phyloP scores from a whole-genome alignment of 2,329 filamentous ascomycete species.

The Diaporthe citriasiana region DNA sequence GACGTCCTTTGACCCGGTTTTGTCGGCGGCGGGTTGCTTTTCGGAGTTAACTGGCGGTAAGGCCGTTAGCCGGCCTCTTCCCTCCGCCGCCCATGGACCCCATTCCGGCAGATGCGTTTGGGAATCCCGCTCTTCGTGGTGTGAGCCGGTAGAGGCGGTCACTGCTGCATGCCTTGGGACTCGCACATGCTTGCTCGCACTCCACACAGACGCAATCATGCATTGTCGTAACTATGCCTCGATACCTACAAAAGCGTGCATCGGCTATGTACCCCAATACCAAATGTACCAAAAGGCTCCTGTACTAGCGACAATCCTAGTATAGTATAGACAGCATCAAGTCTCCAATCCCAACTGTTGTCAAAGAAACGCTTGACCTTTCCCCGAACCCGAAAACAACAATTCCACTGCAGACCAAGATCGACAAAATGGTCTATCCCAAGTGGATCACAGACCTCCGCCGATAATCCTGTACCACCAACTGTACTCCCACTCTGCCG shows the following conservation, averaged over 20 bases:
- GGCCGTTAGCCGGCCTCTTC: background rate
- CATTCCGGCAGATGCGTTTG: background rate
- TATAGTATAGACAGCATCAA: background rate
- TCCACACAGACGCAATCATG: slow-evolving; percentile 7
- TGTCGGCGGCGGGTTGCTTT: background rate
- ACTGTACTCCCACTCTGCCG: background rate
- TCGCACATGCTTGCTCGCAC: background rate
- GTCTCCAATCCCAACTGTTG: background rate
- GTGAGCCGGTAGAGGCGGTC: background rate
- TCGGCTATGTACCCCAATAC: slow-evolving; percentile 8
- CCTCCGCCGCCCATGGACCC: background rate
- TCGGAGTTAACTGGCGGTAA: slow-evolving; percentile 27
- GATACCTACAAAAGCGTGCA: slow-evolving; percentile 16
- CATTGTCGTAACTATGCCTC: slow-evolving; percentile 9
- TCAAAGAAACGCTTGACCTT: slow-evolving; percentile 18
- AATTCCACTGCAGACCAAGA: background rate
- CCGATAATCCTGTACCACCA: background rate
- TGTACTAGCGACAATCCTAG: slow-evolving; percentile 1
- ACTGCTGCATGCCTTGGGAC: background rate
- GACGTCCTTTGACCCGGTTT: slow-evolving; percentile 15
- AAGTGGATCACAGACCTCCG: background rate
- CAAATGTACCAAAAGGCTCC: background rate
- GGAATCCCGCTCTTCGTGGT: background rate
- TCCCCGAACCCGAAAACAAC: background rate
- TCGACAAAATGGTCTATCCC: background rate